These are phyloP conservation scores for Aureobasidium sp. DNA, from an alignment of 2,329 filamentous ascomycete genomes.

Conservation along the genomic window DNA sequence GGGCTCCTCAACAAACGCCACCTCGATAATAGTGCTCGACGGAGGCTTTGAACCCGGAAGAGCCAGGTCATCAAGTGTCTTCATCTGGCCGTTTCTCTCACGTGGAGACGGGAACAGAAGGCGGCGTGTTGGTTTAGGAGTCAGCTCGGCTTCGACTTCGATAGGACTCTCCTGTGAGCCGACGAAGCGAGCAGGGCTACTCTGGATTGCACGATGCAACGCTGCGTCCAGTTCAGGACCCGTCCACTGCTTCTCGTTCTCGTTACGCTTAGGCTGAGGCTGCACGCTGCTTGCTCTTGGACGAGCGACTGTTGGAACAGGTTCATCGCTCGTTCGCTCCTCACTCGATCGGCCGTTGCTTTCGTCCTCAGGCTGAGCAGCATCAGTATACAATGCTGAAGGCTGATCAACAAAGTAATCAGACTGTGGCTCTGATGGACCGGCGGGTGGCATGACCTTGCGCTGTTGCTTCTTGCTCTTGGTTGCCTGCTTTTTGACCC, in stretches of 20 bases:
- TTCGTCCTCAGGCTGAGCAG: slow-evolving; percentile 12
- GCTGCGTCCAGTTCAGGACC: slow-evolving; percentile 24
- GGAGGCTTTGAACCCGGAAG: slow-evolving; percentile 15
- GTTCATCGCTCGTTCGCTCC: background rate
- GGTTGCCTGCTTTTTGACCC: slow-evolving; percentile 39
- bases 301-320: slow-evolving; percentile 27
- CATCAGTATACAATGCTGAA: slow-evolving; percentile 14
- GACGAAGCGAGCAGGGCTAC: slow-evolving; percentile 48
- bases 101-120: slow-evolving; percentile 70
- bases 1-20: slow-evolving; percentile 25
- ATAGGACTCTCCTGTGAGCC: slow-evolving; percentile 40
- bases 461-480: slow-evolving; percentile 25
- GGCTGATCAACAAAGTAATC: slow-evolving; percentile 13
- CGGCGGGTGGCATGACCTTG: slow-evolving; percentile 13
- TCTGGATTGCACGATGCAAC: slow-evolving; percentile 49
- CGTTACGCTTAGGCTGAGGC: slow-evolving; percentile 29
- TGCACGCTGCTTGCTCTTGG: slow-evolving; percentile 42
- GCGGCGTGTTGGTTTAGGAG: slow-evolving; percentile 57
- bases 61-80: slow-evolving; percentile 49
- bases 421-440: slow-evolving; percentile 11
- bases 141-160: slow-evolving; percentile 41
- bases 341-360: background rate
- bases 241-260: slow-evolving; percentile 19
- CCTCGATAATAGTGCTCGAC: slow-evolving; percentile 6
- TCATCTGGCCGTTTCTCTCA: slow-evolving; percentile 54